phyloP scores from a whole-genome alignment of 805 yeast species.

The Candida ficus region DNA sequence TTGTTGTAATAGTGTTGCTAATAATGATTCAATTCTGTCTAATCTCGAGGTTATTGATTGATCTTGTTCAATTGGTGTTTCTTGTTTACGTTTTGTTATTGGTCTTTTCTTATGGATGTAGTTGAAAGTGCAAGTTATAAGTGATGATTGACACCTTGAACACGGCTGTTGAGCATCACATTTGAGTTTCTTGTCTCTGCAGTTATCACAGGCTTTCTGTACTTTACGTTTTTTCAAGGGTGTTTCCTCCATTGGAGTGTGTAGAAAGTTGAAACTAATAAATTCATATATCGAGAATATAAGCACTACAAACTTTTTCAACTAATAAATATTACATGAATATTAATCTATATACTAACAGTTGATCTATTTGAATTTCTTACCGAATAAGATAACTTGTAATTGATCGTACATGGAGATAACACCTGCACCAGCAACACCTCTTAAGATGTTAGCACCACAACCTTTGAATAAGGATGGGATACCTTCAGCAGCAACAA shows the following conservation, averaged over 20 bases:
- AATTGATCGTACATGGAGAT: slow-evolving; percentile 96
- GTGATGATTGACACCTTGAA: too few species aligned
- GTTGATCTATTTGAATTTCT: slow-evolving; percentile 65
- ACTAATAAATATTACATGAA: slow-evolving; percentile 15
- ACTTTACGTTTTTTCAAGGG: background rate
- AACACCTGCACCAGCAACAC: slow-evolving; percentile 99
- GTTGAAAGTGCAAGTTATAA: slow-evolving; percentile 74
- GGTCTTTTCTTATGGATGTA: slow-evolving; percentile 51
- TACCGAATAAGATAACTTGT: slow-evolving; percentile 92
- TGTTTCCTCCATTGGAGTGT: too few species aligned
- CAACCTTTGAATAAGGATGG: slow-evolving; percentile 95
- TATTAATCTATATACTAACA: slow-evolving; percentile 9
- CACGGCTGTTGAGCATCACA: slow-evolving; percentile 58
- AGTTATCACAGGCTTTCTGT: slow-evolving; percentile 41
- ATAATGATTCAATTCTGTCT: slow-evolving; percentile 2
- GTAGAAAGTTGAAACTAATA: too few species aligned
- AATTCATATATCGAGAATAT: too few species aligned
- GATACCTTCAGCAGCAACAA: slow-evolving; percentile 95
- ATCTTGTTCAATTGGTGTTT: background rate
- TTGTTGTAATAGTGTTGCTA: background rate
- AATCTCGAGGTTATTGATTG: background rate
- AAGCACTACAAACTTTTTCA: slow-evolving; percentile 2
- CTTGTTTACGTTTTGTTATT: background rate
- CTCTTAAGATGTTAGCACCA: slow-evolving; percentile 99
- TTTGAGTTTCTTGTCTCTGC: slow-evolving; percentile 65